Evolutionary conservation across 345 rosid genomes (phyloP), one percentile per base, ranked within the genome.

Genomic region (Syzygium aromaticum): DNA sequence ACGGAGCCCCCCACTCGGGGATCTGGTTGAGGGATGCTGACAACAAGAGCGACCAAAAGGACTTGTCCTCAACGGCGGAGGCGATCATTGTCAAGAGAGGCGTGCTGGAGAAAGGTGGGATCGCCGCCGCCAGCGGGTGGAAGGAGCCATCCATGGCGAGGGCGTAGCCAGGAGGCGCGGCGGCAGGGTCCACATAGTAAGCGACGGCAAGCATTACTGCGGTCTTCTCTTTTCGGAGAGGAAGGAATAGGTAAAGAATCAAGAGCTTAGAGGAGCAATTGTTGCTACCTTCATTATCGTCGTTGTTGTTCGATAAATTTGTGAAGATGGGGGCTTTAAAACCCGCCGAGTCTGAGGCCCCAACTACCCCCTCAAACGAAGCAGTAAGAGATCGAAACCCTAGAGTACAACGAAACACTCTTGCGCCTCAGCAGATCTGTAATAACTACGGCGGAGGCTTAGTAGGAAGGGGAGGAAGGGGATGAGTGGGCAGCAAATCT

Each of bases 341-440:
- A 94, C 92, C 98, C 97, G 97, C 95, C 98, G 98, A 94, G 98
- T 98, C 98, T 98, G 94, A 90, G 92, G 98, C 99, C 99, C 97
- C 98, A 97, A 97, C 97, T 92, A 95, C 98, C 97, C 98, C 98
- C 97, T 92, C 99, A 96, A 91, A 94, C 93, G 98, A 92, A 93
- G 98, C 94, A 96, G 95, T 84, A 84, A 92, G 89, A 85, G 91
- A 90, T 88, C 90, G 93, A 88, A 86, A 88, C 64, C 85, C 61
- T 52, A 84, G 86, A 52, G 85, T 85, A 73, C 25, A 61, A 85
- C 80, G 52, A 84, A 85, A 30, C 89, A 86, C 89, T 88, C 87
- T 88, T 54, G 49, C 59, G 53, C 52, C 83, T 88, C 64, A 38
- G n/a, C 64, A 59, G 77, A 84, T 83, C 87, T 63, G 89, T 84